Conservation (phyloP, 768 basidiomycete species). For the Lyophyllum shimeji region DNA sequence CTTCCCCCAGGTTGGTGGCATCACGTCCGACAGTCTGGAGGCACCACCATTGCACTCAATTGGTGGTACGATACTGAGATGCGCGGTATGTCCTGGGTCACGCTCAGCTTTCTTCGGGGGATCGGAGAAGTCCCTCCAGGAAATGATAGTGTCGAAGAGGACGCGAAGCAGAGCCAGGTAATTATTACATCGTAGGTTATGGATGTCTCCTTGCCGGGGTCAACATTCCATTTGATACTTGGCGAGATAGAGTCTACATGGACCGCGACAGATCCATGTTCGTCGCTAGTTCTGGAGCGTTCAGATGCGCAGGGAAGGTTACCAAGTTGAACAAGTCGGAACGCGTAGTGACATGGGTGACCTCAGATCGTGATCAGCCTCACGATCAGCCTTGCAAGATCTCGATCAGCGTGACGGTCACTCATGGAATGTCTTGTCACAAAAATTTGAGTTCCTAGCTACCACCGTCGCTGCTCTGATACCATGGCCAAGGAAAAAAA, state of each 20-base stretch:
- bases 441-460: conserved; percentile 10
- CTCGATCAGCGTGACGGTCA: conserved; percentile 10
- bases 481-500: conserved; percentile 74
- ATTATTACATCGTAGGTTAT: too few relatives aligned
- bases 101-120: conserved; percentile 61
- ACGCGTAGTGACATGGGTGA: too few relatives aligned
- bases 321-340: not conserved
- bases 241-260: too few relatives aligned
- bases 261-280: too few relatives aligned
- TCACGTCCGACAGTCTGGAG: conserved; percentile 71
- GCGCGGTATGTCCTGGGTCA: conserved; percentile 68
- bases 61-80: conserved; percentile 91
- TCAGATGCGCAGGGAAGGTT: too few relatives aligned
- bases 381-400: too few relatives aligned
- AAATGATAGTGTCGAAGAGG: conserved; percentile 22
- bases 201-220: too few relatives aligned
- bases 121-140: conserved; percentile 34
- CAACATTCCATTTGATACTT: too few relatives aligned
- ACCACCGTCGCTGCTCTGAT: not conserved
- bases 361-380: too few relatives aligned
- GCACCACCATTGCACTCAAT: conserved; percentile 70
- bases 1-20: conserved; percentile 97
- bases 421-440: conserved; percentile 10
- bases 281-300: too few relatives aligned
- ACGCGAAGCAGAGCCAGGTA: not conserved